A percentile compares a stretch with the other conserved stretches of the same genome.
phyloP scores from a whole-genome alignment of 202 grass and related monocot genomes.

The Carex arenaria region DNA sequence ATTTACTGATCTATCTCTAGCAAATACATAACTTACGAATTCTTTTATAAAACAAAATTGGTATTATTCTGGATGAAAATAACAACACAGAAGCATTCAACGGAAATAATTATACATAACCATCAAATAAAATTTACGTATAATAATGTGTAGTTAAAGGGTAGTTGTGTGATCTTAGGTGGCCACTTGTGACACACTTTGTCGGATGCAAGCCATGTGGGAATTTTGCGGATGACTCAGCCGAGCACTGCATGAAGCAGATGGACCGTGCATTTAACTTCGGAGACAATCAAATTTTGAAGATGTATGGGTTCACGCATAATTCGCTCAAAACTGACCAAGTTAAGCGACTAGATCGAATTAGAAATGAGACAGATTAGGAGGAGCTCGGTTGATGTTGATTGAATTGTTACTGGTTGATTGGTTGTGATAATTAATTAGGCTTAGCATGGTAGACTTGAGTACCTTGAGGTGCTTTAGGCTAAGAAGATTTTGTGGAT shows the following conservation, averaged over 20 bases:
- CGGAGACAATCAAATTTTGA: conserved; percentile 77
- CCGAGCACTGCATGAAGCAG: conserved; percentile 40
- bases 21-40: not conserved
- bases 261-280: conserved; percentile 94
- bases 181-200: conserved; percentile 93
- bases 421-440: not conserved
- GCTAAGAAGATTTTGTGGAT: not conserved
- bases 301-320: conserved; percentile 77
- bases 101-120: not conserved
- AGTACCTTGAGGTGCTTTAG: not conserved
- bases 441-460: not conserved
- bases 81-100: not conserved
- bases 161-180: conserved; percentile 24
- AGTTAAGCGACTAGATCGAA: conserved; percentile 25
- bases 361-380: conserved; percentile 41
- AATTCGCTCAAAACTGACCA: conserved; percentile 51
- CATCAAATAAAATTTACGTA: not conserved
- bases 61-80: not conserved
- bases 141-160: not conserved
- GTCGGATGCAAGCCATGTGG: conserved; percentile 93
- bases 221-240: conserved; percentile 38
- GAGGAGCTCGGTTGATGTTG: not conserved
- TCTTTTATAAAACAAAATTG: not conserved
- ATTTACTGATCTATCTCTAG: not conserved
- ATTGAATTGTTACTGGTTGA: not conserved